These are phyloP conservation scores for Takashimella koratensis DNA, from an alignment of 1,284 basidiomycete genomes.

Conservation along the genomic window DNA sequence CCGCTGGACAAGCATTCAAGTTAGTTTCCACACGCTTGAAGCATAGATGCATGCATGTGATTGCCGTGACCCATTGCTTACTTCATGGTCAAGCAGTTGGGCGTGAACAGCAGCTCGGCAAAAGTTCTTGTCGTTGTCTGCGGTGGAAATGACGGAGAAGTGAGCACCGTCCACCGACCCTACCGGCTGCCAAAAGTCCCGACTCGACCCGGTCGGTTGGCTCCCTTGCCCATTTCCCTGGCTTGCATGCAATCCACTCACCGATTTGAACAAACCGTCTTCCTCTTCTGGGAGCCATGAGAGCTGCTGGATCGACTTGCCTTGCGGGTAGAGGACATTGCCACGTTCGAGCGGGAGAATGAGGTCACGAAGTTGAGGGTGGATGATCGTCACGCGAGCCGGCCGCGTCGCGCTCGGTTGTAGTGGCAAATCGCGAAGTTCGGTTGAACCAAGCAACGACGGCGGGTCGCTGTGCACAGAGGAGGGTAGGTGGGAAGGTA, in stretches of 20 bases:
- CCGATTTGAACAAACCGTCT: neutral
- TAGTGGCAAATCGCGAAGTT: conserved; percentile 39
- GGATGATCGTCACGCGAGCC: conserved; percentile 42
- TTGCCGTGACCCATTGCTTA: too few species aligned
- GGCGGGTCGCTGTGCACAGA: conserved; percentile 38
- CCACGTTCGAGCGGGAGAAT: conserved; percentile 38
- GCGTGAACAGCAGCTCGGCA: conserved; percentile 34
- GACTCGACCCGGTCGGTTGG: too few species aligned
- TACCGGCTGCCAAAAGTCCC: too few species aligned
- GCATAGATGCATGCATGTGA: too few species aligned
- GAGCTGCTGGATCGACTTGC: conserved; percentile 29
- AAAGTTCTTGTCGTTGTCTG: conserved; percentile 15
- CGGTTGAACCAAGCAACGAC: conserved; percentile 25
- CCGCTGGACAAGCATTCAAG: too few species aligned
- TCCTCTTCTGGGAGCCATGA: conserved; percentile 18
- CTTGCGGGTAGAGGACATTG: conserved; percentile 37
- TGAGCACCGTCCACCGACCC: too few species aligned
- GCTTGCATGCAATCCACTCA: too few species aligned
- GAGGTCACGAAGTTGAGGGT: conserved; percentile 48
- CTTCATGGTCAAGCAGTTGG: conserved; percentile 44
- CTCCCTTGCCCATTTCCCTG: too few species aligned
- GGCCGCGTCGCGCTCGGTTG: conserved; percentile 27
- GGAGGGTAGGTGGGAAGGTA: too few species aligned
- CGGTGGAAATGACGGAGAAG: too few species aligned
- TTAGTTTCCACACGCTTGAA: too few species aligned